phyloP scores from a whole-genome alignment of 495 filamentous ascomycete species.

The Trichocladium antarcticum region DNA sequence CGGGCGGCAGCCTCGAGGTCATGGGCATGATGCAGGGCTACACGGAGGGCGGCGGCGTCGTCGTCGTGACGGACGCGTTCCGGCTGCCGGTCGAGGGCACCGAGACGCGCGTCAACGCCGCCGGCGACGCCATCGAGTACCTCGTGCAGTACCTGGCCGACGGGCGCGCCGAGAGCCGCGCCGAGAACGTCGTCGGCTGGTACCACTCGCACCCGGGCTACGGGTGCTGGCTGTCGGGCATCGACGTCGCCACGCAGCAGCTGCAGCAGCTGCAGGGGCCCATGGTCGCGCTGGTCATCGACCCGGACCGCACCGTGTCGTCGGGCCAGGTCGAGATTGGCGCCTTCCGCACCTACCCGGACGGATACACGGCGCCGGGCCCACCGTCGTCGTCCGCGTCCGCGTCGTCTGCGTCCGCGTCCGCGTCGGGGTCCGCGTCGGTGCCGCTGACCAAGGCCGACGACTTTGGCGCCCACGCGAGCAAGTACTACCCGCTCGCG shows the following conservation, averaged over 20 bases:
- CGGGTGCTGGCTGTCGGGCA: slow-evolving; percentile 94
- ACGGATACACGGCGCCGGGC: slow-evolving; percentile 63
- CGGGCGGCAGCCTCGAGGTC: slow-evolving; percentile 81
- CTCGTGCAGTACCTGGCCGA: slow-evolving; percentile 74
- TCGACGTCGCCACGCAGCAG: slow-evolving; percentile 82
- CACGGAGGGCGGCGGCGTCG: slow-evolving; percentile 64
- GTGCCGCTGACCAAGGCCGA: slow-evolving; percentile 87
- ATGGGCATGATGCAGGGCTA: slow-evolving; percentile 99
- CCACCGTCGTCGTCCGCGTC: slow-evolving; percentile 18
- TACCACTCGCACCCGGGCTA: slow-evolving; percentile 98
- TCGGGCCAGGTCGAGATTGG: slow-evolving; percentile 96
- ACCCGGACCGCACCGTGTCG: slow-evolving; percentile 91
- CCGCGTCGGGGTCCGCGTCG: slow-evolving; percentile 35
- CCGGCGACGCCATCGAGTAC: slow-evolving; percentile 92
- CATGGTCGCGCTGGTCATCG: slow-evolving; percentile 92
- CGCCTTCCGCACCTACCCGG: slow-evolving; percentile 84
- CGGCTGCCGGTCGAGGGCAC: slow-evolving; percentile 93
- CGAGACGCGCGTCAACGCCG: slow-evolving; percentile 93
- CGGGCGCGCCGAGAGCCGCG: slow-evolving; percentile 62
- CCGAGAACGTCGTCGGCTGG: slow-evolving; percentile 94
- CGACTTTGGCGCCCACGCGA: slow-evolving; percentile 89
- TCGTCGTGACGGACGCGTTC: slow-evolving; percentile 92
- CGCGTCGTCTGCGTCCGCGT: slow-evolving; percentile 27
- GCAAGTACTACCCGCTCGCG: slow-evolving; percentile 79
- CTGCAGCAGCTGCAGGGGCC: slow-evolving; percentile 80